These are phyloP conservation scores for Xanthoconium purpureum DNA, from an alignment of 768 basidiomycete species.

Conservation along the genomic window DNA sequence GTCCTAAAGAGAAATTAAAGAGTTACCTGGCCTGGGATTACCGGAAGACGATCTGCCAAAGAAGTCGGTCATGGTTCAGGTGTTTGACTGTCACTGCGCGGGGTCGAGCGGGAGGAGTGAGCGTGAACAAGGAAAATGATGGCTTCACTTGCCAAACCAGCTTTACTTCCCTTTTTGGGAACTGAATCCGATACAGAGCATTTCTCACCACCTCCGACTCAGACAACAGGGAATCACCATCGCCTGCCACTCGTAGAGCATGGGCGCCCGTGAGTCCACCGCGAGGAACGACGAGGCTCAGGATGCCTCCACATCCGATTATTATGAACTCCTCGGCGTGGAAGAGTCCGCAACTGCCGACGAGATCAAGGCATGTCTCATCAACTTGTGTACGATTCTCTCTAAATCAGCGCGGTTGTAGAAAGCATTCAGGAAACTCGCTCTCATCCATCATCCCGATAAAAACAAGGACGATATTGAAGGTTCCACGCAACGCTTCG, in stretches of 20 bases:
- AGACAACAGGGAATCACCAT: background rate
- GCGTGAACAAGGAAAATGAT: background rate
- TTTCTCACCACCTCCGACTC: no score
- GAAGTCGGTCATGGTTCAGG: constrained; percentile 50
- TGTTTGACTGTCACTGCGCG: background rate
- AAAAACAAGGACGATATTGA: constrained; percentile 84
- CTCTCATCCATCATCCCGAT: constrained; percentile 83
- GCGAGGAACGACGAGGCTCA: constrained; percentile 31
- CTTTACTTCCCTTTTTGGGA: constrained; percentile 14
- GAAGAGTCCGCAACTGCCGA: constrained; percentile 79
- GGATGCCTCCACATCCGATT: constrained; percentile 48
- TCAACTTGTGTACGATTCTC: background rate
- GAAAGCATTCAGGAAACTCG: constrained; percentile 82
- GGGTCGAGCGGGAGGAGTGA: background rate
- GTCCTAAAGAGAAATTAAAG: background rate
- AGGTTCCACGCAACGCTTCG: constrained; percentile 83
- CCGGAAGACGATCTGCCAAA: constrained; percentile 38
- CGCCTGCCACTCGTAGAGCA: constrained; percentile 22
- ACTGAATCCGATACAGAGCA: background rate
- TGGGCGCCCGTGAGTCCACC: constrained; percentile 72
- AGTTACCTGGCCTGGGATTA: constrained; percentile 26
- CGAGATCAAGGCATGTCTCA: constrained; percentile 73
- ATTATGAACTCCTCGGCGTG: constrained; percentile 79
- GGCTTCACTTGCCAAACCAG: background rate
- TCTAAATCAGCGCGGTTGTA: constrained; percentile 28